Evolutionary conservation across 805 yeast species (phyloP).

Genomic region (Isabelozyma heimii): DNA sequence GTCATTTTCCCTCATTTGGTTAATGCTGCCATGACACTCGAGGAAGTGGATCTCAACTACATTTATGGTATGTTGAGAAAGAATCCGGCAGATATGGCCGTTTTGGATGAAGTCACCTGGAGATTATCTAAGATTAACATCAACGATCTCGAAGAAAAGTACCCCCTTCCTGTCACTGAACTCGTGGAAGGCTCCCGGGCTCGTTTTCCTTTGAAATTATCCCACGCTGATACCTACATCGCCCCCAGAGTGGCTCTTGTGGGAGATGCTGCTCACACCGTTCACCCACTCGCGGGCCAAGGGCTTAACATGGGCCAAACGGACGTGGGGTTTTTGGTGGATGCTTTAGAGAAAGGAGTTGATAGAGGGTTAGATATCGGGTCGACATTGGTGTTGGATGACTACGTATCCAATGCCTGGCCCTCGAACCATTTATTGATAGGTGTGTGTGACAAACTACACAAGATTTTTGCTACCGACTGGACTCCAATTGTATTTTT

Average conservation of each 20-base stretch:
- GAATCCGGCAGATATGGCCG: constrained; percentile 43
- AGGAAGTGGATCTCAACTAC: constrained; percentile 71
- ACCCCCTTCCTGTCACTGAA: constrained; percentile 64
- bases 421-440: constrained; percentile 75
- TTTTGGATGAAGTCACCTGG: constrained; percentile 72
- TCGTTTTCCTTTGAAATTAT: constrained; percentile 80
- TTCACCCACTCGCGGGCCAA: constrained; percentile 97
- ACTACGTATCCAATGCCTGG: constrained; percentile 81
- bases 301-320: constrained; percentile 97
- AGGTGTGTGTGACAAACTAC: constrained; percentile 89
- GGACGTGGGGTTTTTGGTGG: constrained; percentile 73
- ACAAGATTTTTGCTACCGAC: constrained; percentile 78
- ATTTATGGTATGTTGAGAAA: constrained; percentile 46
- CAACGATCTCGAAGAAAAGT: constrained; percentile 52
- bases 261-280: constrained; percentile 98
- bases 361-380: constrained; percentile 89
- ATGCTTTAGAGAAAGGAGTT: constrained; percentile 67
- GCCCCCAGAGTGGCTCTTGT: constrained; percentile 85
- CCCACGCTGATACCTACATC: constrained; percentile 88
- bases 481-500: constrained; percentile 69
- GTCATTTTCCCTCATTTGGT: constrained; percentile 65
- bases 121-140: constrained; percentile 46
- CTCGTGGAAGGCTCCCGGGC: constrained; percentile 71
- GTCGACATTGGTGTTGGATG: constrained; percentile 72
- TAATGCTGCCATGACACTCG: constrained; percentile 84